A percentile compares a stretch with the other conserved stretches of the same genome.
Conservation (phyloP, 2,329 filamentous ascomycete genomes). For the Domatiomyces catenatus region DNA sequence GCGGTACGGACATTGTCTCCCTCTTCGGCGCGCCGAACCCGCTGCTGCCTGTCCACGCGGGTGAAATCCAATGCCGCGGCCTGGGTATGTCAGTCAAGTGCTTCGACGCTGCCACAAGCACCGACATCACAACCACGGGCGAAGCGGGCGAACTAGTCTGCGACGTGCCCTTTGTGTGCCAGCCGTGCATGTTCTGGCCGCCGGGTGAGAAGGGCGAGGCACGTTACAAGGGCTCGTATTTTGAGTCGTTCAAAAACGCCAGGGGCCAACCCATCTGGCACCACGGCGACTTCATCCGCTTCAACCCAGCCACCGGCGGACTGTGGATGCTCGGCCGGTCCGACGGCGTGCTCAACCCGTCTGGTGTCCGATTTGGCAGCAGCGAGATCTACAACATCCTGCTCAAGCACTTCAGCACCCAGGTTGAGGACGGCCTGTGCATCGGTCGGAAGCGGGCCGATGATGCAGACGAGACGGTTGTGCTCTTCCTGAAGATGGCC, state of each 20-base stretch:
- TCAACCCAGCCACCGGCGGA: constrained; percentile 57
- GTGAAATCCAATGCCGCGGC: constrained; percentile 63
- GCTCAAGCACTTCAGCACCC: constrained; percentile 60
- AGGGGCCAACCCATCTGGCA: constrained; percentile 53
- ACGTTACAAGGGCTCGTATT: constrained; percentile 78
- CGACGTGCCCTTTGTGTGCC: constrained; percentile 70
- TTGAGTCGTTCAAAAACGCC: constrained; percentile 53
- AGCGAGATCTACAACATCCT: constrained; percentile 97
- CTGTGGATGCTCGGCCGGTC: constrained; percentile 83
- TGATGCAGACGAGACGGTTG: constrained; percentile 72
- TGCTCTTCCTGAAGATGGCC: constrained; percentile 71
- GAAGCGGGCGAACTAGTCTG: constrained; percentile 82
- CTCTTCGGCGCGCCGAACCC: constrained; percentile 79
- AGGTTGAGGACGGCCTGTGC: constrained; percentile 76
- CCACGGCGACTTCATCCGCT: constrained; percentile 77
- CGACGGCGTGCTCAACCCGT: constrained; percentile 84
- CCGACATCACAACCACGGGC: constrained; percentile 43
- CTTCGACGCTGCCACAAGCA: constrained; percentile 33
- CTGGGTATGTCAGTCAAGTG: constrained; percentile 60
- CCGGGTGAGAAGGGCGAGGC: constrained; percentile 48
- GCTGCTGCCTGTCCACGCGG: constrained; percentile 53
- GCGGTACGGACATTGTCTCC: constrained; percentile 87
- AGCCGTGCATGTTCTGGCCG: constrained; percentile 75
- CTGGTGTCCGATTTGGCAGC: constrained; percentile 78
- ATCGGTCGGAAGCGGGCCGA: constrained; percentile 58